Evolutionary conservation across 2,329 filamentous ascomycete genomes (phyloP).

Genomic region (Pseudocercospora macadamiae): DNA sequence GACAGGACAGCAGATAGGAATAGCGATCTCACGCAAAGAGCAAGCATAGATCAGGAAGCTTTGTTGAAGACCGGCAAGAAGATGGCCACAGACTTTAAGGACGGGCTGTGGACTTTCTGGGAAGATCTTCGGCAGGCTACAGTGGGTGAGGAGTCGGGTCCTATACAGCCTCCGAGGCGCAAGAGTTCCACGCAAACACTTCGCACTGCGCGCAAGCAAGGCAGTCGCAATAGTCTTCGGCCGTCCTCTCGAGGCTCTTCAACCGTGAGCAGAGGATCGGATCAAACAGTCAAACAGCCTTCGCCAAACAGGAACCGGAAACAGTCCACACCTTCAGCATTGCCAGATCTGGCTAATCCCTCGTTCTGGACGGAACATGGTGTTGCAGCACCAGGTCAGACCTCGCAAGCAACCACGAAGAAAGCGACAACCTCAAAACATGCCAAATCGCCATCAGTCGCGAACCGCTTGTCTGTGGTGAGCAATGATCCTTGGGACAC

Average conservation of each 20-base stretch:
- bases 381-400: conserved; percentile 13
- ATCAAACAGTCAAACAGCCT: conserved; percentile 23
- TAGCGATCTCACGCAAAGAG: conserved; percentile 39
- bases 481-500: conserved; percentile 37
- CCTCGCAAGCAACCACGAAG: conserved; percentile 27
- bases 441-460: conserved; percentile 25
- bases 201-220: conserved; percentile 27
- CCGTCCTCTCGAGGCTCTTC: conserved; percentile 28
- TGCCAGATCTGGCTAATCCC: conserved; percentile 34
- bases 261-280: conserved; percentile 22
- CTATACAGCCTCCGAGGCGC: conserved; percentile 43
- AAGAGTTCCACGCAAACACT: conserved; percentile 34
- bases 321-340: conserved; percentile 25
- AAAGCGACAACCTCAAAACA: conserved; percentile 29
- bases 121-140: conserved; percentile 95
- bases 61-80: conserved; percentile 67
- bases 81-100: conserved; percentile 84
- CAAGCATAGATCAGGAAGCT: conserved; percentile 50
- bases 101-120: conserved; percentile 90
- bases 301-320: conserved; percentile 23
- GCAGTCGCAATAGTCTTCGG: conserved; percentile 33
- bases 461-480: conserved; percentile 24
- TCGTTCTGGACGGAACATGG: conserved; percentile 36
- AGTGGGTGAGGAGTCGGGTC: conserved; percentile 85
- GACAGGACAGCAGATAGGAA: conserved; percentile 16